phyloP scores from a whole-genome alignment of 2,329 filamentous ascomycete genomes.

The Ophiostoma novo-ulmi region DNA sequence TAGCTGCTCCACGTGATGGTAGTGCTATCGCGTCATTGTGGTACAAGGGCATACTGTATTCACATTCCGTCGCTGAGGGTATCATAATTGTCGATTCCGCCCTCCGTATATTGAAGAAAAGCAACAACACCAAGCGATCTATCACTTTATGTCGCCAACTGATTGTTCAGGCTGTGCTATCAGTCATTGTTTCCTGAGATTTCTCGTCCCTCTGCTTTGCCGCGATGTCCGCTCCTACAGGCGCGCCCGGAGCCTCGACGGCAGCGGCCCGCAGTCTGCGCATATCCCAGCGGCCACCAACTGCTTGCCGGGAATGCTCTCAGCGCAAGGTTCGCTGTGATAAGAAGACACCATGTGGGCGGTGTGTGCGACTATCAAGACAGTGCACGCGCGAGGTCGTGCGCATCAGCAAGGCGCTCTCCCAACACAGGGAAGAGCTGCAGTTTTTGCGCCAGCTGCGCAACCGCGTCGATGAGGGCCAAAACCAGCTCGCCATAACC shows the following conservation, averaged over 20 bases:
- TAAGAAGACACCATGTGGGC: slow-evolving; percentile 23
- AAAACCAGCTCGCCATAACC: neutral
- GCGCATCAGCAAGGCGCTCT: slow-evolving; percentile 25
- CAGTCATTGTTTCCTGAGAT: neutral
- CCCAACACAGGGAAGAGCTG: slow-evolving; percentile 21
- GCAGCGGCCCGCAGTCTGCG: slow-evolving; percentile 16
- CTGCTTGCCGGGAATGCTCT: slow-evolving; percentile 25
- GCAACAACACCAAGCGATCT: neutral
- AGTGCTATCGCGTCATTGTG: slow-evolving; percentile 2
- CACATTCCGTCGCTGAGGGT: neutral
- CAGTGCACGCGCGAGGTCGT: slow-evolving; percentile 25
- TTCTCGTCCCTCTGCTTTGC: neutral
- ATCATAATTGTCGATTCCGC: neutral
- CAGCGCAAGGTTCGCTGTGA: slow-evolving; percentile 23
- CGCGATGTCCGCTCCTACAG: neutral
- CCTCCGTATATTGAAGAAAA: neutral
- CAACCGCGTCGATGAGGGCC: neutral
- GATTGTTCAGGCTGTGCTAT: neutral
- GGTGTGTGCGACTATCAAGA: slow-evolving; percentile 22
- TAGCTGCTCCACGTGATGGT: neutral
- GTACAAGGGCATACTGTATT: neutral
- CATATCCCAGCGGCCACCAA: slow-evolving; percentile 25
- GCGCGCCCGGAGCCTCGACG: neutral
- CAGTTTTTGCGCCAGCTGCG: slow-evolving; percentile 21
- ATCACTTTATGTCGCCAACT: neutral